Conservation (phyloP, 306 rosid genomes). For the Corylus avellana region DNA sequence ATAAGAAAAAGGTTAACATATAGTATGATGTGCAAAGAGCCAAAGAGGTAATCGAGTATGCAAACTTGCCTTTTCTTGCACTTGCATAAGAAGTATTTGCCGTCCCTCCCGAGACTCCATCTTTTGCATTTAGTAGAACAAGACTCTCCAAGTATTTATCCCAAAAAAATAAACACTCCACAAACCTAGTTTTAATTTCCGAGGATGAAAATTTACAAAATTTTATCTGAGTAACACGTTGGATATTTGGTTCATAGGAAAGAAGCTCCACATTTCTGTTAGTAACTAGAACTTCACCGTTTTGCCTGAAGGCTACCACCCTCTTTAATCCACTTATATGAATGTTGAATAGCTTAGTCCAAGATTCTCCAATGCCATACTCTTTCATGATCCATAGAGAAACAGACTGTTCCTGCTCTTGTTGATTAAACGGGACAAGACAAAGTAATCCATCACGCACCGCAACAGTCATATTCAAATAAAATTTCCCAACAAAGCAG, state of each 20-base stretch:
- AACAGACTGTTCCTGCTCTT: background rate
- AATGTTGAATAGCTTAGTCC: conserved; percentile 16
- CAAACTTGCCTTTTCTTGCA: background rate
- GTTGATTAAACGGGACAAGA: background rate
- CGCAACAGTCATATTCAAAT: background rate
- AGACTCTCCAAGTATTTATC: background rate
- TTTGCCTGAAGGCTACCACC: conserved; percentile 7
- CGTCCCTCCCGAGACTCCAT: background rate
- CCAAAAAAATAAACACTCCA: background rate
- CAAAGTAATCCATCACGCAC: background rate
- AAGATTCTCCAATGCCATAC: conserved; percentile 21
- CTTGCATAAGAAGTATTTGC: background rate
- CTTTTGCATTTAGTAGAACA: background rate
- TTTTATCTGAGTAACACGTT: background rate
- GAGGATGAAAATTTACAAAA: no score
- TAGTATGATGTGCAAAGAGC: no score
- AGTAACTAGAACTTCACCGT: conserved; percentile 11
- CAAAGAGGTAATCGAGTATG: background rate
- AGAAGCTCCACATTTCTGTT: conserved; percentile 5
- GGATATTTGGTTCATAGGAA: conserved; percentile 2
- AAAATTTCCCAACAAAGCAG: background rate
- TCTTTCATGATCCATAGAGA: conserved; percentile 18
- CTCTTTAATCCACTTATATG: background rate
- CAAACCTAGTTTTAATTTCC: no score
- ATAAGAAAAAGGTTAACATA: background rate